Percentiles rank a stretch among this genome's conserved stretches.
Conservation (phyloP, 129 eudicot species). For the Helichrysum umbraculigerum region DNA sequence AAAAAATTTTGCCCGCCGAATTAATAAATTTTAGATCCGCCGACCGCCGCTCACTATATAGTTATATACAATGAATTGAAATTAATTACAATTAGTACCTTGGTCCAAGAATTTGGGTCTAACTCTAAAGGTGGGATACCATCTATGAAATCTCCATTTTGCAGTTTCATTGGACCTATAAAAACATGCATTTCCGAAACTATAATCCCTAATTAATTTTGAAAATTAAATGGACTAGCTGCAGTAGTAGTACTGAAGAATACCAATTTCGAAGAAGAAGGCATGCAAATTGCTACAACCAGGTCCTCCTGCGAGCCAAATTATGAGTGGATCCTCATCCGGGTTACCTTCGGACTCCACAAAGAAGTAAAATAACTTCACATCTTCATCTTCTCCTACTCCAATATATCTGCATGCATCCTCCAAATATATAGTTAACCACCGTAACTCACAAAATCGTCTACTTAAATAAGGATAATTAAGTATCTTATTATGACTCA, state of each 20-base stretch:
- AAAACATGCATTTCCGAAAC: not conserved
- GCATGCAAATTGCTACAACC: not conserved
- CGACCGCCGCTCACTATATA: too few species aligned
- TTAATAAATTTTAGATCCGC: too few species aligned
- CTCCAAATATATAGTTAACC: not conserved
- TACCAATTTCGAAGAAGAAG: not conserved
- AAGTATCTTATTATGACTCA: too few species aligned
- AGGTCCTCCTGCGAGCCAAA: not conserved
- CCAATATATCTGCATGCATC: not conserved
- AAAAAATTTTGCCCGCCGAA: too few species aligned
- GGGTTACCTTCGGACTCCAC: not conserved
- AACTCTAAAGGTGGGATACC: not conserved
- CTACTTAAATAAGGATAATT: not conserved
- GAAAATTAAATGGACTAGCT: not conserved
- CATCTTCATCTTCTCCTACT: not conserved
- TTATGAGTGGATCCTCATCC: not conserved
- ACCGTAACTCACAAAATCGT: not conserved
- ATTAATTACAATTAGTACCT: not conserved
- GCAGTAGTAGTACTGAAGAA: not conserved
- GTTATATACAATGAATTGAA: too few species aligned
- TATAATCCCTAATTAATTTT: too few species aligned
- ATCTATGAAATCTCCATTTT: not conserved
- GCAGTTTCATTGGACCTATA: not conserved
- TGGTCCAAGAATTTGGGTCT: not conserved
- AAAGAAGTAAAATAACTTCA: not conserved